A percentile compares a stretch with the other conserved stretches of the same genome.
These are phyloP conservation scores for Cetraspora pellucida DNA, from an alignment of 192 early-diverging fungal genomes.

Conservation along the genomic window DNA sequence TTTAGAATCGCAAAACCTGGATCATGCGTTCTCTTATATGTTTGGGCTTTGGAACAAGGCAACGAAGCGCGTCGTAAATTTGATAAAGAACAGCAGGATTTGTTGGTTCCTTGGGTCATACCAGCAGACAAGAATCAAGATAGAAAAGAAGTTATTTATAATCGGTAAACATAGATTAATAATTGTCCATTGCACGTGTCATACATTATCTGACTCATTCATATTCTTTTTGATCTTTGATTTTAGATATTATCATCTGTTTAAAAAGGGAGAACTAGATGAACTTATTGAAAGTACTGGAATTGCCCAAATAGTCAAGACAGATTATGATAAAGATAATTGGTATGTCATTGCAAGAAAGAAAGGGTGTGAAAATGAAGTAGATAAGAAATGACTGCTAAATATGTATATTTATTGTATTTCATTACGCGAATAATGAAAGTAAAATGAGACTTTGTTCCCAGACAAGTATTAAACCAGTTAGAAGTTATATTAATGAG, in stretches of 20 bases:
- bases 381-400: neutral
- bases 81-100: conserved; percentile 78
- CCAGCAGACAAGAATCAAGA: conserved; percentile 49
- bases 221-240: conserved; percentile 36
- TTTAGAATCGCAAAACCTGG: conserved; percentile 72
- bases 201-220: conserved; percentile 5
- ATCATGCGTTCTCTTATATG: conserved; percentile 81
- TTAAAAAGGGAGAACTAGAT: conserved; percentile 84
- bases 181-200: neutral
- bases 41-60: conserved; percentile 94
- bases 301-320: conserved; percentile 56
- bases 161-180: conserved; percentile 38
- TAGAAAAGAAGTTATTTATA: conserved; percentile 42
- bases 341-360: conserved; percentile 84
- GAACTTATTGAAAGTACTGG: conserved; percentile 59
- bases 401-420: too few relatives aligned
- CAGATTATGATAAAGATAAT: conserved; percentile 96
- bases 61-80: conserved; percentile 75
- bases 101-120: conserved; percentile 91
- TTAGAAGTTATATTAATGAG: too few relatives aligned
- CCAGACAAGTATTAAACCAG: too few relatives aligned
- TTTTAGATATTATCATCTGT: conserved; percentile 89
- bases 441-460: too few relatives aligned
- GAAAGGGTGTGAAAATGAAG: conserved; percentile 24
- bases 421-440: too few relatives aligned